phyloP scores from a whole-genome alignment of 371 early-diverging fungal genomes.

The Zancudomyces culisetae region DNA sequence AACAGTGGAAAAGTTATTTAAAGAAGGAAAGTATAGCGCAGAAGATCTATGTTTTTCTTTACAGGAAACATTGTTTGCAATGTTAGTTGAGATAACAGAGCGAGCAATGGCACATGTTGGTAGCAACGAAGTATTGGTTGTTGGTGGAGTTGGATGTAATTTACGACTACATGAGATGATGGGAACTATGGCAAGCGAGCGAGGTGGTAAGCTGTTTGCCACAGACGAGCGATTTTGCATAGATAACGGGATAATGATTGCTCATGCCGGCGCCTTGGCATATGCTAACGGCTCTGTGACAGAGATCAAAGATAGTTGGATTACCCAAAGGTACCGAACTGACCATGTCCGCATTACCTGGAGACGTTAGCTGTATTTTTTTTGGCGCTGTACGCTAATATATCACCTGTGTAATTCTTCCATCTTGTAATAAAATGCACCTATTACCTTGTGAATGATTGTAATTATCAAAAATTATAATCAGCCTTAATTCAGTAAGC shows the following conservation, averaged over 20 bases:
- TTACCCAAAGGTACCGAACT: constrained; percentile 93
- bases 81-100: constrained; percentile 99
- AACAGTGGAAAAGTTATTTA: constrained; percentile 47
- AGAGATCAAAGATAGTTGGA: constrained; percentile 62
- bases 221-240: constrained; percentile 98
- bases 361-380: constrained; percentile 29
- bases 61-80: constrained; percentile 97
- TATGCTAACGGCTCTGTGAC: constrained; percentile 52
- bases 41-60: constrained; percentile 94
- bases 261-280: constrained; percentile 84
- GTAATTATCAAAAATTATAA: too few relatives aligned
- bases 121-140: constrained; percentile 83
- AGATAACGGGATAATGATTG: constrained; percentile 99
- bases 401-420: too few relatives aligned
- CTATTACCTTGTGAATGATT: too few relatives aligned
- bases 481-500: too few relatives aligned
- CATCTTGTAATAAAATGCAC: too few relatives aligned
- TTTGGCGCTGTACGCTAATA: too few relatives aligned
- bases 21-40: constrained; percentile 36
- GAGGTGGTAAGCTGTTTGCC: constrained; percentile 79
- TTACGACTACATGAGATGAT: constrained; percentile 97
- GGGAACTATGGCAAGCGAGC: constrained; percentile 82
- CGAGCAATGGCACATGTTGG: constrained; percentile 98
- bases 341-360: constrained; percentile 82
- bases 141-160: constrained; percentile 99